Conservation (phyloP, 352 stramenopile genomes). For the Proteromonas lacertae region DNA sequence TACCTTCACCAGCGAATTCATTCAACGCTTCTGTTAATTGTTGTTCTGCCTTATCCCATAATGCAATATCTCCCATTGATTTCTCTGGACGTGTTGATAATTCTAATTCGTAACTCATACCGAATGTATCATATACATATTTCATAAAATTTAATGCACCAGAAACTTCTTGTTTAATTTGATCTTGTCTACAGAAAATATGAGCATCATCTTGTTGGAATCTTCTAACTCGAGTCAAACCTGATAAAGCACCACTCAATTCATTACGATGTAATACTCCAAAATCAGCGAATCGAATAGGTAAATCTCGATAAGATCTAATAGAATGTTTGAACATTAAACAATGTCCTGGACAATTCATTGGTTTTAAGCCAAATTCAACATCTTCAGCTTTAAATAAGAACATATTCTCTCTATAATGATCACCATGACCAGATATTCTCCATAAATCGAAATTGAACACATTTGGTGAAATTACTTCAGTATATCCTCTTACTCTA, state of each 20-base stretch:
- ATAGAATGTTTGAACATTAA: slow-evolving; percentile 71
- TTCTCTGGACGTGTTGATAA: slow-evolving; percentile 80
- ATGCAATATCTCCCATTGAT: slow-evolving; percentile 54
- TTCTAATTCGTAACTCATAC: slow-evolving; percentile 84
- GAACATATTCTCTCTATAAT: slow-evolving; percentile 92
- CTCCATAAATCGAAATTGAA: slow-evolving; percentile 93
- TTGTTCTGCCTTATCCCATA: slow-evolving; percentile 63
- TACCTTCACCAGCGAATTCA: slow-evolving; percentile 45
- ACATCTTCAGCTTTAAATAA: slow-evolving; percentile 64
- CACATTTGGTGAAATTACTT: slow-evolving; percentile 89
- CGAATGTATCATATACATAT: slow-evolving; percentile 82
- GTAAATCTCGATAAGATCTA: slow-evolving; percentile 76
- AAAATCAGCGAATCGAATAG: slow-evolving; percentile 82
- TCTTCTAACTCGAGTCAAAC: slow-evolving; percentile 72
- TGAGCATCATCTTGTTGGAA: slow-evolving; percentile 93
- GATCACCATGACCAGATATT: slow-evolving; percentile 62
- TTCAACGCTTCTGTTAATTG: slow-evolving; percentile 52
- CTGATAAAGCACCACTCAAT: slow-evolving; percentile 48
- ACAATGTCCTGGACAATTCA: slow-evolving; percentile 96
- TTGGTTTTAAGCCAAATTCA: slow-evolving; percentile 73
- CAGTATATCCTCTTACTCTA: slow-evolving; percentile 42
- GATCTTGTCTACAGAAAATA: slow-evolving; percentile 83
- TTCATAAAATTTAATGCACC: slow-evolving; percentile 78
- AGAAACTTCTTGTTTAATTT: slow-evolving; percentile 51
- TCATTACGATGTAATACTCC: slow-evolving; percentile 55